Evolutionary conservation across 768 basidiomycete genomes (phyloP).

Genomic region (Leccinum disarticulatum): DNA sequence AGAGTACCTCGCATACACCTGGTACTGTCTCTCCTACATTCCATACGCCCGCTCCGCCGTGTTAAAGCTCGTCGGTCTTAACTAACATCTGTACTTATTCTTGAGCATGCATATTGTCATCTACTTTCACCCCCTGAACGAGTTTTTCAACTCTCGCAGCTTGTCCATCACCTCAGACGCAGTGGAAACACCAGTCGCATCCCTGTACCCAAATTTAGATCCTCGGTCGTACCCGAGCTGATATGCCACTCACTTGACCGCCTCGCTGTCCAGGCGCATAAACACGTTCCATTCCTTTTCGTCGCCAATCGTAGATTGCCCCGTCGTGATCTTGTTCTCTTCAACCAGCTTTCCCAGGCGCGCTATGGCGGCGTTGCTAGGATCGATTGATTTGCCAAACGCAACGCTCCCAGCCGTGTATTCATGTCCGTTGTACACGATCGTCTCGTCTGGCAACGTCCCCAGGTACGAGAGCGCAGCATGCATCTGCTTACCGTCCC

Average conservation of each 20-base stretch:
- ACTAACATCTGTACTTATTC: neutral
- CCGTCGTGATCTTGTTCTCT: slow-evolving; percentile 65
- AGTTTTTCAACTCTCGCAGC: slow-evolving; percentile 84
- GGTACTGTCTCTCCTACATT: slow-evolving; percentile 88
- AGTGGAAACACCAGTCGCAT: slow-evolving; percentile 41
- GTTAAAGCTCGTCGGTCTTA: slow-evolving; percentile 57
- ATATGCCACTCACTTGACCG: slow-evolving; percentile 55
- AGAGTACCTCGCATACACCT: slow-evolving; percentile 88
- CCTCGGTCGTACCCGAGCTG: neutral
- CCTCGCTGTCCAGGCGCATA: slow-evolving; percentile 70
- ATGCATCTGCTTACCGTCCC: slow-evolving; percentile 78
- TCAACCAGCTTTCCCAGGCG: slow-evolving; percentile 58
- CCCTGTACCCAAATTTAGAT: slow-evolving; percentile 38
- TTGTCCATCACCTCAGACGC: slow-evolving; percentile 67
- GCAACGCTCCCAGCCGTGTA: slow-evolving; percentile 76
- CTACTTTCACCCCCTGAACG: slow-evolving; percentile 58
- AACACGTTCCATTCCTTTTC: slow-evolving; percentile 97
- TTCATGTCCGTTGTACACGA: slow-evolving; percentile 90
- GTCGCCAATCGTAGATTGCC: slow-evolving; percentile 85
- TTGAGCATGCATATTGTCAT: neutral
- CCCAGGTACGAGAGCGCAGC: slow-evolving; percentile 65
- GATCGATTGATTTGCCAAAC: slow-evolving; percentile 67
- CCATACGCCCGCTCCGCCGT: slow-evolving; percentile 84
- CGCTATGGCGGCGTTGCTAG: slow-evolving; percentile 58
- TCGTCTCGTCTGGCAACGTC: slow-evolving; percentile 73